phyloP scores from a whole-genome alignment of 495 filamentous ascomycete genomes.

The Immersiella caudata region DNA sequence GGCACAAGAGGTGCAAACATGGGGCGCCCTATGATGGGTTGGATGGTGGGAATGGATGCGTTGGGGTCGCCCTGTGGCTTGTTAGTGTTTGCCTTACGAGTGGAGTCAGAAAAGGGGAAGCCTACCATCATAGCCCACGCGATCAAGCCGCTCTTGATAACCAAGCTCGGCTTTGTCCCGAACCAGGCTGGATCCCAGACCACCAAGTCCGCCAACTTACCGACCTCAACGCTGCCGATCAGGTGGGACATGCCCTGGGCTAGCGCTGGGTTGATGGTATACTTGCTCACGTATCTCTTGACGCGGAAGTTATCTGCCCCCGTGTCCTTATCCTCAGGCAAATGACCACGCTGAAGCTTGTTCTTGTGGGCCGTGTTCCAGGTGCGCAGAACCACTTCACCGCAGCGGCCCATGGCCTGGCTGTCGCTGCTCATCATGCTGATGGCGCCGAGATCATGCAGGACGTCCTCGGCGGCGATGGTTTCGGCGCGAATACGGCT shows the following conservation, averaged over 20 bases:
- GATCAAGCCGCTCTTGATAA: constrained; percentile 93
- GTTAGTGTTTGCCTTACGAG: not conserved
- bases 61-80: constrained; percentile 80
- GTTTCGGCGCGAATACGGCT: constrained; percentile 93
- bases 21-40: constrained; percentile 81
- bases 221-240: constrained; percentile 84
- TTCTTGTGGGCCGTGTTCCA: constrained; percentile 99
- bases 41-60: constrained; percentile 86
- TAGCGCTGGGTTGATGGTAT: constrained; percentile 95
- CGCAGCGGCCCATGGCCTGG: constrained; percentile 96
- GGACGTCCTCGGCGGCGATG: constrained; percentile 95
- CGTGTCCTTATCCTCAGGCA: constrained; percentile 78
- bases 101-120: constrained; percentile 15
- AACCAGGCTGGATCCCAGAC: constrained; percentile 87
- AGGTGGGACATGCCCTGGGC: constrained; percentile 92
- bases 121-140: constrained; percentile 81
- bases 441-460: constrained; percentile 95
- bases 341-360: constrained; percentile 77
- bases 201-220: constrained; percentile 90
- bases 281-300: constrained; percentile 93
- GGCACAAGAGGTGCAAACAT: constrained; percentile 85
- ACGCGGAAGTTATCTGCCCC: constrained; percentile 92
- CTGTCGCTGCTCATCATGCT: constrained; percentile 98
- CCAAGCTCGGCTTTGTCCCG: constrained; percentile 79
- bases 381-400: constrained; percentile 90